Evolutionary conservation across 768 basidiomycete species (phyloP), one percentile per base, ranked within the genome.

Genomic region (Kwoniella mangroviensis): DNA sequence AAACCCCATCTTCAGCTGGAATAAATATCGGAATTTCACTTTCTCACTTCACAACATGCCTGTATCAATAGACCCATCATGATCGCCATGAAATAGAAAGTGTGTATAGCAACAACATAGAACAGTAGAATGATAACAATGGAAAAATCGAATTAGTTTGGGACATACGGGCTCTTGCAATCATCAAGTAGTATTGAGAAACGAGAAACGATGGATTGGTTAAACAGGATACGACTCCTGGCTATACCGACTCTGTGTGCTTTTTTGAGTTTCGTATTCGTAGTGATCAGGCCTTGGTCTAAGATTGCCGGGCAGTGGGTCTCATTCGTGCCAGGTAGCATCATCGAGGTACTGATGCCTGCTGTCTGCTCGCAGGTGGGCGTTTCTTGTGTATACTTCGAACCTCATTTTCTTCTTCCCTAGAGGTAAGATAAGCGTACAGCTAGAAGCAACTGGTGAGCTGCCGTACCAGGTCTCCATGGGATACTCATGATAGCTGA

Each of bases 391-490:
- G 15, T 81, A 77, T 62, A 81, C 79, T 7, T 66, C 72, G 4
- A 64, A 74, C 17, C 41, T 79, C 10, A 70, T 81, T 6, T 78
- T 77, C 69, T 81, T 79, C 70, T 79, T 81, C 52, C 79, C 79
- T 2, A 34, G 66, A 45, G 74, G 73, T 4, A 62, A 59, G 9
- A 66, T 81, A 9, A 57, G 65, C 12, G 51, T 63, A 12, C 77
- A 81, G 53, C 34, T 76, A 12, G 74, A 79, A 63, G 62, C 68
- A 0, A 77, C 77, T 3, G 52, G 79, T 80, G 51, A 67, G 78
- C 24, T 45, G 2, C 2, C 15, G 10, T 21, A 4, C 12, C 19
- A 62, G 12, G 53, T n/a, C 10, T 24, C 13, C 26, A n/a, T 10
- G 11, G n/a, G 11, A 41, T 49, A n/a, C 11, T n/a, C 19, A 42